Evolutionary conservation across 768 basidiomycete species (phyloP).

Genomic region (Leccinum fibrillosum): DNA sequence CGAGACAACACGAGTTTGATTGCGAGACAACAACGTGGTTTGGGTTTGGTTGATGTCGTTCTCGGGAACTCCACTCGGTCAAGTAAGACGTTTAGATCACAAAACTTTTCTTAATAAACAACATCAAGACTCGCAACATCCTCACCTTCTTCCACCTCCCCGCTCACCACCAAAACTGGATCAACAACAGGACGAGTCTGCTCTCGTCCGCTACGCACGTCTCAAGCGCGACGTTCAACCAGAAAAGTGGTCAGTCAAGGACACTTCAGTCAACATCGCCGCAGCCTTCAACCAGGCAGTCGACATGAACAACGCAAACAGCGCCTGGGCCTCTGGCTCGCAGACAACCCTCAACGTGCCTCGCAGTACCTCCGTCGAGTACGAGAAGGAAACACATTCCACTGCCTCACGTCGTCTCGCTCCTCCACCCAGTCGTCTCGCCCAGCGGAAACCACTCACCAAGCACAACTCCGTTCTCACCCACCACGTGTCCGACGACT

Average conservation of each 20-base stretch:
- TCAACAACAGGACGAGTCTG: constrained; percentile 42
- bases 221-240: constrained; percentile 53
- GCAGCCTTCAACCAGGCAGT: constrained; percentile 77
- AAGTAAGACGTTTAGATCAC: constrained; percentile 85
- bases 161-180: constrained; percentile 32
- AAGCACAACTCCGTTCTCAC: constrained; percentile 49
- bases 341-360: constrained; percentile 47
- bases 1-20: constrained; percentile 19
- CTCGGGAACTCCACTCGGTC: constrained; percentile 77
- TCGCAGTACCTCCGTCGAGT: constrained; percentile 78
- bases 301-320: constrained; percentile 50
- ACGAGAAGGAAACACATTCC: constrained; percentile 62
- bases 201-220: constrained; percentile 46
- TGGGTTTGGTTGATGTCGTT: constrained; percentile 66
- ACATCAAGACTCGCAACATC: constrained; percentile 28
- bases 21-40: constrained; percentile 20
- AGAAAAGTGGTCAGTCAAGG: constrained; percentile 69
- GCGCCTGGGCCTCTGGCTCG: constrained; percentile 65
- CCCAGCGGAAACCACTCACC: constrained; percentile 44
- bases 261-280: constrained; percentile 86
- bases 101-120: constrained; percentile 69
- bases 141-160: constrained; percentile 38
- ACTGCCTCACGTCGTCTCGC: constrained; percentile 56
- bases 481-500: constrained; percentile 64
- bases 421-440: constrained; percentile 52